These are phyloP conservation scores for Ogataea nitratoaversa DNA, from an alignment of 805 yeast species.

Conservation along the genomic window DNA sequence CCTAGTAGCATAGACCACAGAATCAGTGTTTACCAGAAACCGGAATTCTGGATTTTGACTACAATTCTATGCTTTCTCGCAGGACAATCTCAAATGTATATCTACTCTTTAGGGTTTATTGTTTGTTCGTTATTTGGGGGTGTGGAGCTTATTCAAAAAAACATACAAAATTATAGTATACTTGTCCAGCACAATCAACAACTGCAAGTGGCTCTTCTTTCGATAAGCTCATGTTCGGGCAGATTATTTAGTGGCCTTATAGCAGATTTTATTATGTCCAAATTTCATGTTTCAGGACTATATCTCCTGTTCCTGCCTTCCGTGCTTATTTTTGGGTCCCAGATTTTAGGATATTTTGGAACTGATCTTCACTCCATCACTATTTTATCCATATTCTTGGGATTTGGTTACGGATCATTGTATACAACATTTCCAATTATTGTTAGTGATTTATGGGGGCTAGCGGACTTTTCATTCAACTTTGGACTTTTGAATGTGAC, in stretches of 20 bases:
- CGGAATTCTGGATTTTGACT: conserved; percentile 49
- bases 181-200: conserved; percentile 54
- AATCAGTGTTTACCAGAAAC: conserved; percentile 20
- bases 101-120: conserved; percentile 69
- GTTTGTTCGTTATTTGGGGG: conserved; percentile 44
- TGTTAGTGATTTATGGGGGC: conserved; percentile 70
- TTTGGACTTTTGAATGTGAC: conserved; percentile 72
- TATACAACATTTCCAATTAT: conserved; percentile 75
- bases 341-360: conserved; percentile 40
- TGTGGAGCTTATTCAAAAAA: conserved; percentile 11
- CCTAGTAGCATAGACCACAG: background rate
- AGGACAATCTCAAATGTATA: conserved; percentile 72
- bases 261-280: conserved; percentile 57
- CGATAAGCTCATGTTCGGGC: conserved; percentile 64
- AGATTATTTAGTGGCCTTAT: conserved; percentile 58
- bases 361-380: conserved; percentile 38
- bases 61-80: conserved; percentile 50
- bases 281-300: conserved; percentile 31
- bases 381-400: conserved; percentile 51
- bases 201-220: conserved; percentile 66
- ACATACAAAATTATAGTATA: conserved; percentile 13
- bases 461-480: conserved; percentile 59
- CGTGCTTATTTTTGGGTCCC: conserved; percentile 44
- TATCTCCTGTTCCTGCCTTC: conserved; percentile 54
- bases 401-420: conserved; percentile 68